These are phyloP conservation scores for Carex arenaria DNA, from an alignment of 202 grass and related monocot species.

Conservation along the genomic window DNA sequence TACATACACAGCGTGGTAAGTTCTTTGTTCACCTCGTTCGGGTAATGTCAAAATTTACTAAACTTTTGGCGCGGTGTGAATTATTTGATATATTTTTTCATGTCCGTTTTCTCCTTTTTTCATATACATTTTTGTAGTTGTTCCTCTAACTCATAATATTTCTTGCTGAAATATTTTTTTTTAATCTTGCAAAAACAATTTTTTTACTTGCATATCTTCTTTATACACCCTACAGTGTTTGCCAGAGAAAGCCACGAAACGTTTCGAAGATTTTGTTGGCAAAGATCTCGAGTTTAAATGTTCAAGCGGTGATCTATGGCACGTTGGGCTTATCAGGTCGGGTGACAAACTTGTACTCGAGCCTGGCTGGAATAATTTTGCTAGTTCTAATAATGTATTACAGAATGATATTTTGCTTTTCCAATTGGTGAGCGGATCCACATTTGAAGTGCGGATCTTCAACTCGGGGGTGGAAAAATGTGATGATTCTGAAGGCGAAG, in stretches of 20 bases:
- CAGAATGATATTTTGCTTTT: constrained; percentile 30
- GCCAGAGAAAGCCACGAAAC: constrained; percentile 23
- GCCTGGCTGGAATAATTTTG: constrained; percentile 35
- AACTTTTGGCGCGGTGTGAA: no score
- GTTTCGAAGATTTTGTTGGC: neutral
- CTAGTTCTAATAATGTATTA: constrained; percentile 22
- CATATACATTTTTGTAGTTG: no score
- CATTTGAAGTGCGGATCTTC: constrained; percentile 43
- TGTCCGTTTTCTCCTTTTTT: no score
- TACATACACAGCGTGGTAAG: constrained; percentile 3
- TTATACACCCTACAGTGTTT: constrained; percentile 13
- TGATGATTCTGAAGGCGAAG: neutral
- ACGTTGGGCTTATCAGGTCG: constrained; percentile 4
- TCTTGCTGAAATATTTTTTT: neutral
- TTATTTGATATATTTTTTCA: no score
- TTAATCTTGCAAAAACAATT: neutral
- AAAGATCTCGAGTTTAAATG: constrained; percentile 25
- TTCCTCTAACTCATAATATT: no score
- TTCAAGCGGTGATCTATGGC: constrained; percentile 27
- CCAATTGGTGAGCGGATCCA: constrained; percentile 19
- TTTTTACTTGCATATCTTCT: neutral
- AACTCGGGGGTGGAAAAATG: neutral
- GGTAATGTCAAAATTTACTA: neutral
- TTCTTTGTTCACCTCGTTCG: neutral
- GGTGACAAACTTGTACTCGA: neutral